A percentile compares a stretch with the other conserved stretches of the same genome.
Evolutionary conservation across 441 rosid genomes (phyloP).

Genomic region (Syzygium malaccense): DNA sequence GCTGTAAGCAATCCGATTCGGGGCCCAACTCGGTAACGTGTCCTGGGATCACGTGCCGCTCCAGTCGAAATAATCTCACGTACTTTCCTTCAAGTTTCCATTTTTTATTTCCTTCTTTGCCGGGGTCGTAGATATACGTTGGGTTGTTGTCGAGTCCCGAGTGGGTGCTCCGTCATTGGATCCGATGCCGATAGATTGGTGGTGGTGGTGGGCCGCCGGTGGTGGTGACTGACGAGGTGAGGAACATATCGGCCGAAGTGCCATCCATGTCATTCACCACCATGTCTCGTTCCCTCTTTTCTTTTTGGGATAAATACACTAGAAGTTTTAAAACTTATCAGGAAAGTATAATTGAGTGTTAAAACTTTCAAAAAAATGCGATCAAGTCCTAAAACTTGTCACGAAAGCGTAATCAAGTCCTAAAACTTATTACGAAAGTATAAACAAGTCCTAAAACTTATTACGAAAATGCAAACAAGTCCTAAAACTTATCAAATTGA

Average conservation of each 20-base stretch:
- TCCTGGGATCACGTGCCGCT: background rate
- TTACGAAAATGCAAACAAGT: no score
- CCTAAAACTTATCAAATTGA: no score
- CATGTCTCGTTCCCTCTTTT: background rate
- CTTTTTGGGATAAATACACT: no score
- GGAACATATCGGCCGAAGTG: background rate
- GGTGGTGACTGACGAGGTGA: background rate
- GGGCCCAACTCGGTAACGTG: background rate
- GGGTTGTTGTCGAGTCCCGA: background rate
- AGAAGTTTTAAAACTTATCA: no score
- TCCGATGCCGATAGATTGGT: background rate
- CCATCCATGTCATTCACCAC: background rate
- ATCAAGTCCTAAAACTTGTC: no score
- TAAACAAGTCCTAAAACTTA: no score
- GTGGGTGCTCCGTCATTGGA: background rate
- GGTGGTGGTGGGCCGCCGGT: background rate
- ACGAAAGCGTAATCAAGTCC: no score
- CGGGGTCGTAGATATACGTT: background rate
- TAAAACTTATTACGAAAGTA: no score
- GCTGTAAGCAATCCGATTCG: background rate
- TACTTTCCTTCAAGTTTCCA: background rate
- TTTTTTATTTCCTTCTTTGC: background rate
- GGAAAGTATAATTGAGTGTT: no score
- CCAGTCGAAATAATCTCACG: background rate
- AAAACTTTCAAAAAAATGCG: no score